Percentiles rank a stretch among this genome's conserved stretches.
These are phyloP conservation scores for Linnemannia hyalina DNA, from an alignment of 192 early-diverging fungal genomes.

Conservation along the genomic window DNA sequence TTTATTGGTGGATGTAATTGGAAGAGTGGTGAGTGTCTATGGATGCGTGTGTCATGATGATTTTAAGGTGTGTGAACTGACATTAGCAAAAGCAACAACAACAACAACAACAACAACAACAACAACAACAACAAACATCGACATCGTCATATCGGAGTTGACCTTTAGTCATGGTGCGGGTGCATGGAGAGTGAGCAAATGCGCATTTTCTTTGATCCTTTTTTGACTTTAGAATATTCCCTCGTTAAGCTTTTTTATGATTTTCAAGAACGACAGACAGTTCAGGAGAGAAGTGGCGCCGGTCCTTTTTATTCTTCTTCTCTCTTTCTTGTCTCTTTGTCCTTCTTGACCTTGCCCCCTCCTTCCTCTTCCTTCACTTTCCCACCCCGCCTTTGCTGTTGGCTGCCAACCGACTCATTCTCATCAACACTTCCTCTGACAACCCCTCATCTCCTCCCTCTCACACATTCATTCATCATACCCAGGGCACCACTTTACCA, in stretches of 20 bases:
- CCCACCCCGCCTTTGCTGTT: not conserved
- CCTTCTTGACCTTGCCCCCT: not conserved
- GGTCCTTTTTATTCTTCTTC: not conserved
- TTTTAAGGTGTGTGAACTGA: not conserved
- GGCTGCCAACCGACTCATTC: not conserved
- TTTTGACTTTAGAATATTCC: no score
- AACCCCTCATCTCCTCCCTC: no score
- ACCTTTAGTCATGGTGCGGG: not conserved
- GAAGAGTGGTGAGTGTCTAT: slow-evolving; percentile 4
- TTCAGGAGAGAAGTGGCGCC: not conserved
- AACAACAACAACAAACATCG: not conserved
- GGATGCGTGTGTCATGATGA: not conserved
- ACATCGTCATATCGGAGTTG: not conserved
- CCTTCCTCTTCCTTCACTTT: not conserved
- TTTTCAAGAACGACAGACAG: no score
- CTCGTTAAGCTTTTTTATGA: not conserved
- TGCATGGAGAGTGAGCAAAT: not conserved
- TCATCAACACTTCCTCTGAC: not conserved
- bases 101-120: not conserved
- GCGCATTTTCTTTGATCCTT: not conserved
- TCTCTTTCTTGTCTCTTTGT: not conserved
- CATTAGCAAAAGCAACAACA: not conserved
- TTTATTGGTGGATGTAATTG: not conserved
- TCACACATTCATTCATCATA: not conserved
- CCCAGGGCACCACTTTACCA: no score